Conservation (phyloP, 2,329 filamentous ascomycete genomes). For the Hymenoscyphus linearis region DNA sequence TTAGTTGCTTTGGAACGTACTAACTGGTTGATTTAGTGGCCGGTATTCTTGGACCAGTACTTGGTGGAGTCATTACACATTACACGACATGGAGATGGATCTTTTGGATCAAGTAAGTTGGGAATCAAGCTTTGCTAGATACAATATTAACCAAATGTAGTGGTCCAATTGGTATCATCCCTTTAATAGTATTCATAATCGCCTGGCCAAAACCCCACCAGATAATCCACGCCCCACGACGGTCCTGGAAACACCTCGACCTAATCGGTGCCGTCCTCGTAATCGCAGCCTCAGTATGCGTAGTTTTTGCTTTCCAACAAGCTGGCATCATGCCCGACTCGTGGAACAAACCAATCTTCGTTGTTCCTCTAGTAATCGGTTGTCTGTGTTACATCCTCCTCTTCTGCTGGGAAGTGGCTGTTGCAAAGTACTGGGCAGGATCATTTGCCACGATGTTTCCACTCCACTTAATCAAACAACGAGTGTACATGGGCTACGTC, state of each 20-base stretch:
- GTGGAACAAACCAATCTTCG: constrained; percentile 40
- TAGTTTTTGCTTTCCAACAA: constrained; percentile 53
- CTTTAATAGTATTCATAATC: constrained; percentile 42
- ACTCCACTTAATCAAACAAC: constrained; percentile 13
- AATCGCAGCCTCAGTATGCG: constrained; percentile 47
- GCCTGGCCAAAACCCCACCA: constrained; percentile 44
- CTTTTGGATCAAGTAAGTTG: constrained; percentile 13
- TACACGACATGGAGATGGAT: constrained; percentile 15
- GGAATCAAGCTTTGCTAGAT: not conserved
- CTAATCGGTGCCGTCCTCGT: constrained; percentile 48
- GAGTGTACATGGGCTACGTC: constrained; percentile 18
- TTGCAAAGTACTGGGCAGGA: constrained; percentile 25
- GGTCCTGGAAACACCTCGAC: constrained; percentile 40
- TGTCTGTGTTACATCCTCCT: not conserved
- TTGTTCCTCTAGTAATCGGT: constrained; percentile 37
- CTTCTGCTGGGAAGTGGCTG: constrained; percentile 35
- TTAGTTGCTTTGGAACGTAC: not conserved
- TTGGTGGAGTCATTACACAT: constrained; percentile 16
- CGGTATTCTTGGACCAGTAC: constrained; percentile 15
- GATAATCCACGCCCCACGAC: constrained; percentile 39
- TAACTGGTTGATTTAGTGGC: constrained; percentile 1
- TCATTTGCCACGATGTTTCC: constrained; percentile 22
- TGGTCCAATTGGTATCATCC: constrained; percentile 44
- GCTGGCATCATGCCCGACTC: constrained; percentile 17
- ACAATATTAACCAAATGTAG: constrained; percentile 30